phyloP scores from a whole-genome alignment of 169 alveolate genomes.

The Condylostoma magnum region DNA sequence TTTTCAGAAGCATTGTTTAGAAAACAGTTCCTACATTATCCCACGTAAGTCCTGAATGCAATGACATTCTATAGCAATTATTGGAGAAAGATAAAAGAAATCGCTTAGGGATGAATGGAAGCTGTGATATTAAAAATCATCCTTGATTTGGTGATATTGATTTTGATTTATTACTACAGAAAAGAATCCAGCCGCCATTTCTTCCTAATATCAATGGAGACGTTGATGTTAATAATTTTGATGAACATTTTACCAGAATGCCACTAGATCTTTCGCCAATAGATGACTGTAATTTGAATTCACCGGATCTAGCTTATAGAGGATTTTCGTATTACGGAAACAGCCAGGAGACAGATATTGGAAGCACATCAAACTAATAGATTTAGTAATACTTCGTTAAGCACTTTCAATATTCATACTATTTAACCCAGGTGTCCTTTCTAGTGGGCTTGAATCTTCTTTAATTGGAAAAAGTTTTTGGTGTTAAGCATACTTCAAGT shows the following conservation, averaged over 20 bases:
- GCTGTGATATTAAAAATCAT: slow-evolving; percentile 72
- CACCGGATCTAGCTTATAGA: too few relatives aligned
- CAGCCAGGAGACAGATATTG: too few relatives aligned
- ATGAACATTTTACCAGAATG: slow-evolving; percentile 35
- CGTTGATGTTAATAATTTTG: slow-evolving; percentile 72
- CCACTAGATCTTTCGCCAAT: too few relatives aligned
- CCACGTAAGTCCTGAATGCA: slow-evolving; percentile 47
- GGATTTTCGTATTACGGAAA: too few relatives aligned
- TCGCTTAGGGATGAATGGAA: slow-evolving; percentile 75
- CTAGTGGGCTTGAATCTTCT: too few relatives aligned
- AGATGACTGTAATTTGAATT: too few relatives aligned
- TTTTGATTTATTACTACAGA: slow-evolving; percentile 63
- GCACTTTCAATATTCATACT: too few relatives aligned
- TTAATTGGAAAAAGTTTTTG: too few relatives aligned
- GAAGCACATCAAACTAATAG: too few relatives aligned
- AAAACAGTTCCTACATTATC: slow-evolving; percentile 53
- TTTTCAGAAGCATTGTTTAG: slow-evolving; percentile 67
- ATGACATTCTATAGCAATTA: slow-evolving; percentile 70
- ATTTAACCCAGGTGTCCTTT: too few relatives aligned
- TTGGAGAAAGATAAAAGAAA: slow-evolving; percentile 80
- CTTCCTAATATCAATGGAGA: slow-evolving; percentile 64
- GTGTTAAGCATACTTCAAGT: too few relatives aligned
- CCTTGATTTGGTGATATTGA: slow-evolving; percentile 72
- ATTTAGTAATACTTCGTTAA: too few relatives aligned
- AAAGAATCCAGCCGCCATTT: slow-evolving; percentile 68